A percentile compares a stretch with the other conserved stretches of the same genome.
Evolutionary conservation across 2,329 filamentous ascomycete genomes (phyloP).

Genomic region (Fusarium hainanense): DNA sequence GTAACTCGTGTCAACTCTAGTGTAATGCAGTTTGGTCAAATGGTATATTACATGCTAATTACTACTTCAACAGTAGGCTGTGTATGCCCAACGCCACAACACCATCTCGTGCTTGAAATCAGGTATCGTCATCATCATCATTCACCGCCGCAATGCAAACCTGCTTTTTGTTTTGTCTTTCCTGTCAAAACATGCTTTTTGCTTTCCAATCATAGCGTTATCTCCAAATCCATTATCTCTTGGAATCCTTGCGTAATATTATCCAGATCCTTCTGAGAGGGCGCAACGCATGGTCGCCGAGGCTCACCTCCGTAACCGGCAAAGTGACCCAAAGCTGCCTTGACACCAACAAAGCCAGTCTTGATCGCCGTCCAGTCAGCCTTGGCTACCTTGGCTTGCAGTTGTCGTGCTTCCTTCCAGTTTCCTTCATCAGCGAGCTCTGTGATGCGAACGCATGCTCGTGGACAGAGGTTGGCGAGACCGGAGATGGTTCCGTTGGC

Average conservation of each 20-base stretch:
- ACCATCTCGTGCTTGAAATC: constrained; percentile 36
- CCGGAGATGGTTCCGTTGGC: constrained; percentile 56
- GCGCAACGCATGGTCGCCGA: constrained; percentile 53
- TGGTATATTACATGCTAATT: constrained; percentile 24
- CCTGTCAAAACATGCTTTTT: constrained; percentile 19
- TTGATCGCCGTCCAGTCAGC: constrained; percentile 60
- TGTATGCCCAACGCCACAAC: constrained; percentile 41
- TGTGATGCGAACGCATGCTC: constrained; percentile 52
- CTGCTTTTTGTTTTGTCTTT: constrained; percentile 22
- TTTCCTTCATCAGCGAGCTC: constrained; percentile 49
- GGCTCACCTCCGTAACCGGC: constrained; percentile 54
- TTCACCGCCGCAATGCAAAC: constrained; percentile 25
- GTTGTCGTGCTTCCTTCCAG: constrained; percentile 49
- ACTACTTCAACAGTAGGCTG: constrained; percentile 36
- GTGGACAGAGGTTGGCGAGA: constrained; percentile 54
- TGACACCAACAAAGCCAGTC: constrained; percentile 62
- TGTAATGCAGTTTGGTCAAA: not conserved
- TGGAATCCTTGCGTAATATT: constrained; percentile 53
- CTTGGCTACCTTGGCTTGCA: constrained; percentile 57
- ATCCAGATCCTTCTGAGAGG: constrained; percentile 49
- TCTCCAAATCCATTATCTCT: constrained; percentile 49
- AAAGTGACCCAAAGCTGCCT: constrained; percentile 57
- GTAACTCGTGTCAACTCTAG: not conserved
- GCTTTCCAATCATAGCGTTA: constrained; percentile 30
- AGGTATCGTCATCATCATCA: constrained; percentile 35